These are phyloP conservation scores for Austroboletus eburneus DNA, from an alignment of 768 basidiomycete genomes.

Conservation along the genomic window DNA sequence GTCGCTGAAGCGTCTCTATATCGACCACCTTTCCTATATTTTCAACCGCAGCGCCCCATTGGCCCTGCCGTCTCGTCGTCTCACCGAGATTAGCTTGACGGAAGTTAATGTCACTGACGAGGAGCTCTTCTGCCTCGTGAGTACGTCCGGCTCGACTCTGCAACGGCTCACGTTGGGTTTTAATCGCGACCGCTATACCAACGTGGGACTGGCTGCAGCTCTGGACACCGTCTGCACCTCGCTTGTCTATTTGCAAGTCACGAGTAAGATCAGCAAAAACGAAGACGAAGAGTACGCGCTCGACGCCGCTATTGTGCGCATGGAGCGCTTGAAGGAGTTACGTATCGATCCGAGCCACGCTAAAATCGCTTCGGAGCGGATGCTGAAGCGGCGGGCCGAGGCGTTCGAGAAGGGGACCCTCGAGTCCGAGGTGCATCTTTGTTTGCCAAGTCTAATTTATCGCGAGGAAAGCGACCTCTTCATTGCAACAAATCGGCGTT, in stretches of 20 bases:
- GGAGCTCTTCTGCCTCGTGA: conserved; percentile 7
- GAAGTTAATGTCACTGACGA: conserved; percentile 4
- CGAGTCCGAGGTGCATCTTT: not conserved
- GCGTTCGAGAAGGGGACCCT: not conserved
- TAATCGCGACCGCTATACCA: conserved; percentile 1
- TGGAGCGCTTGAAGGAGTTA: conserved; percentile 5
- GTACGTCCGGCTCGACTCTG: conserved; percentile 4
- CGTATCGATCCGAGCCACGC: not conserved
- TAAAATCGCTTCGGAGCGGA: conserved; percentile 2
- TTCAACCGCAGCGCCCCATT: not conserved
- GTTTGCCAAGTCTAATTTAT: not conserved
- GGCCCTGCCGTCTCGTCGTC: not conserved
- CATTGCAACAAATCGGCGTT: not conserved
- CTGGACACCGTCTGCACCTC: not conserved
- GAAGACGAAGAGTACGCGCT: conserved; percentile 3
- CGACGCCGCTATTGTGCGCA: conserved; percentile 1
- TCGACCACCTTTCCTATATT: not conserved
- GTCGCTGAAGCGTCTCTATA: not conserved
- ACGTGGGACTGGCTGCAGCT: conserved; percentile 1
- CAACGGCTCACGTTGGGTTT: conserved; percentile 3
- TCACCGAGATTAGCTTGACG: not conserved
- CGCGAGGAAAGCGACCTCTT: not conserved
- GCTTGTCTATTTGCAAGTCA: not conserved
- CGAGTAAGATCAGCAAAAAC: too few relatives aligned
- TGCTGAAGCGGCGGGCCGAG: conserved; percentile 6